Evolutionary conservation across 371 early-diverging fungal species (phyloP).

Genomic region (Rhizomucor miehei): DNA sequence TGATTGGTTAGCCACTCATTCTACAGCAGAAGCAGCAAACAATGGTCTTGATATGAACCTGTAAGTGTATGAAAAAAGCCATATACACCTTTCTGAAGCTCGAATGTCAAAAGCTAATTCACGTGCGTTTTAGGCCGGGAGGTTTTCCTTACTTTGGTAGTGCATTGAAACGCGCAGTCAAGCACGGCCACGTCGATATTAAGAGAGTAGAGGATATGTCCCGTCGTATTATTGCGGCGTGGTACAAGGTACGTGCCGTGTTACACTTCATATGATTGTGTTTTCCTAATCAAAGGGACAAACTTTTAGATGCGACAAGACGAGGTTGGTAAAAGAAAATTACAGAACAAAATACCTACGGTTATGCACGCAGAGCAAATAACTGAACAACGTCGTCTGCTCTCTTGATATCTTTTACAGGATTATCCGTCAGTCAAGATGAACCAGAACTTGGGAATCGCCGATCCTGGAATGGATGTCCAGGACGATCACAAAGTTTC

Average conservation of each 20-base stretch:
- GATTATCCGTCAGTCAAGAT: not conserved
- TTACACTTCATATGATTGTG: too few relatives aligned
- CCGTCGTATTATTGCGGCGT: slow-evolving; percentile 52
- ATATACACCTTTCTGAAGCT: slow-evolving; percentile 8
- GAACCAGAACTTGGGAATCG: not conserved
- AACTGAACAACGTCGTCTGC: too few relatives aligned
- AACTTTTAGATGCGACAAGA: slow-evolving; percentile 10
- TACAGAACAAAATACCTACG: too few relatives aligned
- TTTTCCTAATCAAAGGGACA: too few relatives aligned
- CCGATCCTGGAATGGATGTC: not conserved
- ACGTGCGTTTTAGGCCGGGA: slow-evolving; percentile 24
- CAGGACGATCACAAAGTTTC: slow-evolving; percentile 11
- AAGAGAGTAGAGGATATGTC: slow-evolving; percentile 49
- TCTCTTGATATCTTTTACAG: too few relatives aligned
- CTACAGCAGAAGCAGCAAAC: slow-evolving; percentile 20
- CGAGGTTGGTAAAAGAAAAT: not conserved
- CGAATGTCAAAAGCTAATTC: slow-evolving; percentile 20
- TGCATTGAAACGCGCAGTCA: slow-evolving; percentile 26
- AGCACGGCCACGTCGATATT: slow-evolving; percentile 15
- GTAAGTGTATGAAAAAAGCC: slow-evolving; percentile 3
- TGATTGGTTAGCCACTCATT: slow-evolving; percentile 16
- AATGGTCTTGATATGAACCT: slow-evolving; percentile 47
- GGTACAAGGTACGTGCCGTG: slow-evolving; percentile 37
- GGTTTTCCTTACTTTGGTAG: slow-evolving; percentile 24
- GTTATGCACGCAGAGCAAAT: too few relatives aligned